Base-by-base conservation (phyloP, 148 eudicot species). In the Nepenthes mirabilis region DNA sequence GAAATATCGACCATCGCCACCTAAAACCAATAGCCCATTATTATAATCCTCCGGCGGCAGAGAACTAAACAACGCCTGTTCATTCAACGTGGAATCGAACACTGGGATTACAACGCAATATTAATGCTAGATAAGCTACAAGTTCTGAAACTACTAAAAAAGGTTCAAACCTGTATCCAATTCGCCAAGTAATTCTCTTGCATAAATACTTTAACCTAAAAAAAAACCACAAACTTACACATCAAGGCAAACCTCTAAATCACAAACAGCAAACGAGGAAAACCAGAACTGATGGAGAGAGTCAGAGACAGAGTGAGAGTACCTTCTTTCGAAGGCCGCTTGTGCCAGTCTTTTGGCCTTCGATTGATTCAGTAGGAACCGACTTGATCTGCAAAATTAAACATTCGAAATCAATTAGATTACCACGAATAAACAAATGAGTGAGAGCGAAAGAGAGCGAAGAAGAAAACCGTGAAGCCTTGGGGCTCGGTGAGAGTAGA, bases 1-100 rank as follows among this genome's bases (percentile, higher is more conserved):
- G 60, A 83, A 93, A 65, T 93, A 93, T 49, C 98, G 86, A 57
- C 98, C 98, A 74, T 93, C 98, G 14, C 98, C 98, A n/a, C 98
- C 98, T 57, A 93, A 83, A 37, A 88, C 98, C 80, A 93, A 68
- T 56, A 88, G 63, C 4, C 96, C 96, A 61, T 79, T 72, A 67
- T 78, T 74, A 68, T 70, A 93, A 71, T 93, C 98, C 79, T 83
- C 96, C 0, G 80, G 82, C 11, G 88, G 82, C 72, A 93, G 68
- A 11, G 98, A 93, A 79, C 80, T 77, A 68, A 93, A 93, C 73
- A 93, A 64, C 3, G 98, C 96, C 98, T 93, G 53, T 43, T 47
- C 50, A 78, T 40, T 59, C 63, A 75, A 53, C 59, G 34, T 52
- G 32, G 1, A 48, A 54, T 57, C 52, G 66, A 54, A 53, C 62